A percentile compares a stretch with the other conserved stretches of the same genome.
Conservation (phyloP, 345 rosid genomes). For the Eucalyptus cloeziana region DNA sequence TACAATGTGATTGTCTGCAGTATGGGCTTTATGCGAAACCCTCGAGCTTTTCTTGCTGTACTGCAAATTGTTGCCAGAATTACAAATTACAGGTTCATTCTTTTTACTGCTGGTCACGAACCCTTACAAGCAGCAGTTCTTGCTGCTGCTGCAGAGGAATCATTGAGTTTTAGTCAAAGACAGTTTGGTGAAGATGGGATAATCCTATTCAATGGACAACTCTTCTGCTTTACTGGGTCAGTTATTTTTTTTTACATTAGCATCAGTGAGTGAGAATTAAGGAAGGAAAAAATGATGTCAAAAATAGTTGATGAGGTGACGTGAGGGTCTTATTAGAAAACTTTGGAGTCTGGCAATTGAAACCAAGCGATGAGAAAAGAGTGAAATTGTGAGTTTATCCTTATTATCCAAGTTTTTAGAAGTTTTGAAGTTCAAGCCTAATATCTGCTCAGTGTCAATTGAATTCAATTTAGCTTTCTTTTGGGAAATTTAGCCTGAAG, state of each 20-base stretch:
- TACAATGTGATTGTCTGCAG: constrained; percentile 19
- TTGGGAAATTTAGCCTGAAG: not conserved
- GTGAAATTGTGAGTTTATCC: not conserved
- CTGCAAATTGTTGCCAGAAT: constrained; percentile 26
- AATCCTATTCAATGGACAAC: constrained; percentile 22
- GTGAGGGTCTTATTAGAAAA: not conserved
- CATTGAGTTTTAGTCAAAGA: not conserved
- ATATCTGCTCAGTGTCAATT: not conserved
- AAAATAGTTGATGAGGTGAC: not conserved
- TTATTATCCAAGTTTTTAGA: not conserved
- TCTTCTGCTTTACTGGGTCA: constrained; percentile 55
- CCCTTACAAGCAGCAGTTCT: constrained; percentile 34
- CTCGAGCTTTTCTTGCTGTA: constrained; percentile 36
- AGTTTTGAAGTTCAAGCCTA: not conserved
- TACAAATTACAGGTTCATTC: constrained; percentile 38
- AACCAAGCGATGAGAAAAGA: not conserved
- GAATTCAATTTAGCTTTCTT: not conserved
- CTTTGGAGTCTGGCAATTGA: not conserved
- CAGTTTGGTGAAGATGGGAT: constrained; percentile 16
- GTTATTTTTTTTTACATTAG: not conserved
- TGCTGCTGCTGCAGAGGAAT: constrained; percentile 9
- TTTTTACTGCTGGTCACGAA: constrained; percentile 42
- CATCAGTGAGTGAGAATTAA: not conserved
- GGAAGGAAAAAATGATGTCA: not conserved
- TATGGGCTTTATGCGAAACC: constrained; percentile 46